These are phyloP conservation scores for Calycina marina DNA, from an alignment of 2,329 filamentous ascomycete genomes.

Conservation along the genomic window DNA sequence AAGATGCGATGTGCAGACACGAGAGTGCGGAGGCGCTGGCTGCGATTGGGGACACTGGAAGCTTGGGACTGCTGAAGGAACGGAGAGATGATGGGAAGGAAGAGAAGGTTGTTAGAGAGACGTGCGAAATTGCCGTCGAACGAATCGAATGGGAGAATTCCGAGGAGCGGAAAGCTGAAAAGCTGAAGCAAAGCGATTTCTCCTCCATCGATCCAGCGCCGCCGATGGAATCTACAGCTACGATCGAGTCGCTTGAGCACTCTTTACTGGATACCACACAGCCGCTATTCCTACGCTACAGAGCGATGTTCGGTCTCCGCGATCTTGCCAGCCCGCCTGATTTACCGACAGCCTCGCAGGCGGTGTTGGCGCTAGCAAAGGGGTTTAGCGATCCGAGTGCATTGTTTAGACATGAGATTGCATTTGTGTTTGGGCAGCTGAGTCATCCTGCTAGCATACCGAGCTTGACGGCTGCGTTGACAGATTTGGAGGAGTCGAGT, in stretches of 20 bases:
- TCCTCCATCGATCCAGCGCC: constrained; percentile 91
- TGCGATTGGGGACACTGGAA: constrained; percentile 62
- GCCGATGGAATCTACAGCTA: constrained; percentile 59
- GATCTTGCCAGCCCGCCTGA: constrained; percentile 90
- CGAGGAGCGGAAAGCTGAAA: constrained; percentile 45
- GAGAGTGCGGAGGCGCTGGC: constrained; percentile 93
- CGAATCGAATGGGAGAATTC: constrained; percentile 88
- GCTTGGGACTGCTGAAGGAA: constrained; percentile 57
- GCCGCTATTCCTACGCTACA: constrained; percentile 83
- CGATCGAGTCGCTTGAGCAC: constrained; percentile 60
- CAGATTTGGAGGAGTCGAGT: constrained; percentile 67
- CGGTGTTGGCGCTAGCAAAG: constrained; percentile 70
- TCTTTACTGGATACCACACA: constrained; percentile 63
- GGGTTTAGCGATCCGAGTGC: constrained; percentile 78
- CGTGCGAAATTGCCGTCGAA: constrained; percentile 91
- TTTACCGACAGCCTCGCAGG: constrained; percentile 76
- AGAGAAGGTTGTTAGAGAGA: constrained; percentile 74
- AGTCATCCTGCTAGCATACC: constrained; percentile 95
- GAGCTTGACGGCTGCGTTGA: constrained; percentile 63
- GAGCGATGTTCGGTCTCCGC: constrained; percentile 94
- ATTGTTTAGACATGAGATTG: constrained; percentile 93
- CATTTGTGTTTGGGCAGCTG: constrained; percentile 94
- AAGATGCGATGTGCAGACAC: constrained; percentile 91
- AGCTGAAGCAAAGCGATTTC: constrained; percentile 55
- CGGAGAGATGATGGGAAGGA: constrained; percentile 65